phyloP scores from a whole-genome alignment of 108 stramenopile species.

The Cyclotella cryptica region DNA sequence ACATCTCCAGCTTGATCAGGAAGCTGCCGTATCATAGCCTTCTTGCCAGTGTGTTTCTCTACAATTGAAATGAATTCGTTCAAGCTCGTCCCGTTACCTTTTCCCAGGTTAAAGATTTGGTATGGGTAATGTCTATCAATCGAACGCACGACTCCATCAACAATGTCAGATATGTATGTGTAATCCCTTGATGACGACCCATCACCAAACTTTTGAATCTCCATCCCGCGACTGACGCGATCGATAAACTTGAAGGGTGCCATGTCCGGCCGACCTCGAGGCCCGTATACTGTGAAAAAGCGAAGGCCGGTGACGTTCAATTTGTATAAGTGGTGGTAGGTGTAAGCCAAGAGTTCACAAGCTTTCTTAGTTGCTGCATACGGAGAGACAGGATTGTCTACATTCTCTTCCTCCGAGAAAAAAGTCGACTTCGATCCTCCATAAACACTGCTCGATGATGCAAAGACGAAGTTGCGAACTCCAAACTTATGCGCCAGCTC shows the following conservation, averaged over 20 bases:
- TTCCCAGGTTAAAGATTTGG: constrained; percentile 97
- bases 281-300: constrained; percentile 99
- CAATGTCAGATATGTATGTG: constrained; percentile 99
- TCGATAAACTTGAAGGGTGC: constrained; percentile 98
- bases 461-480: constrained; percentile 96
- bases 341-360: constrained; percentile 97
- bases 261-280: constrained; percentile 97
- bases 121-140: constrained; percentile 95
- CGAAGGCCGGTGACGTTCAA: constrained; percentile 94
- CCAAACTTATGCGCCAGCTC: constrained; percentile 84
- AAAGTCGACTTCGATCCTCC: constrained; percentile 91
- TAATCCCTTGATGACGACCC: constrained; percentile 94
- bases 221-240: constrained; percentile 89
- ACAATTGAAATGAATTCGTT: constrained; percentile 94
- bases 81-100: constrained; percentile 92
- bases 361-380: constrained; percentile 99
- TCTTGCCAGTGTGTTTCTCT: constrained; percentile 86
- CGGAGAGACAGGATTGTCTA: constrained; percentile 96
- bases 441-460: constrained; percentile 94
- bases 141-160: constrained; percentile 93
- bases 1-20: constrained; percentile 99
- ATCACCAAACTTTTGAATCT: constrained; percentile 97
- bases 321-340: constrained; percentile 96
- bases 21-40: constrained; percentile 86
- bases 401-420: constrained; percentile 95